phyloP scores from a whole-genome alignment of 2,329 filamentous ascomycete species.

The Paraconiothyrium brasiliense region DNA sequence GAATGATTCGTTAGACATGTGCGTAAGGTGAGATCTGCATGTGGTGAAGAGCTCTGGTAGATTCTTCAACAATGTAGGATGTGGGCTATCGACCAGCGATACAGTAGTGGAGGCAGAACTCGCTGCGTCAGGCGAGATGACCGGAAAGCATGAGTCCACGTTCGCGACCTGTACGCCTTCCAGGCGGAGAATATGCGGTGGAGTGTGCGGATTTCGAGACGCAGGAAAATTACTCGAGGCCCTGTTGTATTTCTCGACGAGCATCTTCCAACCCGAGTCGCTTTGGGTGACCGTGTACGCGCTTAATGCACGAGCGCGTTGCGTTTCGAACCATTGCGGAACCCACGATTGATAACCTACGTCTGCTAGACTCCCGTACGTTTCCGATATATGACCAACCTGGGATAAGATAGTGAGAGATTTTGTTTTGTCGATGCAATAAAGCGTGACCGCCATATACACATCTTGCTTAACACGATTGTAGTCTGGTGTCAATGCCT shows the following conservation, averaged over 20 bases:
- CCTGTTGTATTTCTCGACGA: slow-evolving; percentile 18
- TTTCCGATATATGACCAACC: background rate
- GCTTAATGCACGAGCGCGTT: background rate
- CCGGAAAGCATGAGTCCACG: slow-evolving; percentile 10
- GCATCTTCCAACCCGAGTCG: slow-evolving; percentile 5
- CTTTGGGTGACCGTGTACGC: slow-evolving; percentile 8
- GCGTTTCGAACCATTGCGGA: slow-evolving; percentile 15
- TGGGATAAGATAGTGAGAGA: slow-evolving; percentile 17
- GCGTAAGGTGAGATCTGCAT: slow-evolving; percentile 13
- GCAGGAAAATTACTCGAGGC: slow-evolving; percentile 8
- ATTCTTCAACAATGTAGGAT: slow-evolving; percentile 4
- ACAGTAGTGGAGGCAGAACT: background rate
- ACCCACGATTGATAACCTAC: slow-evolving; percentile 15
- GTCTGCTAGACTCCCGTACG: background rate
- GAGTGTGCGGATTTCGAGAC: slow-evolving; percentile 10
- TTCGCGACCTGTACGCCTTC: slow-evolving; percentile 12
- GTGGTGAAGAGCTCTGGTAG: slow-evolving; percentile 9
- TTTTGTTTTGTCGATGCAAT: slow-evolving; percentile 13
- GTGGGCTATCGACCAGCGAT: background rate
- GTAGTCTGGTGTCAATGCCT: slow-evolving; percentile 16
- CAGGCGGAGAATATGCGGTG: slow-evolving; percentile 6
- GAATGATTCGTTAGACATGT: slow-evolving; percentile 3
- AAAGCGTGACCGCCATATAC: slow-evolving; percentile 17
- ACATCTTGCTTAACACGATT: slow-evolving; percentile 8
- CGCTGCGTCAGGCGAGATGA: background rate